A percentile compares a stretch with the other conserved stretches of the same genome.
phyloP scores from a whole-genome alignment of 345 rosid species.

The Eucalyptus melliodora region DNA sequence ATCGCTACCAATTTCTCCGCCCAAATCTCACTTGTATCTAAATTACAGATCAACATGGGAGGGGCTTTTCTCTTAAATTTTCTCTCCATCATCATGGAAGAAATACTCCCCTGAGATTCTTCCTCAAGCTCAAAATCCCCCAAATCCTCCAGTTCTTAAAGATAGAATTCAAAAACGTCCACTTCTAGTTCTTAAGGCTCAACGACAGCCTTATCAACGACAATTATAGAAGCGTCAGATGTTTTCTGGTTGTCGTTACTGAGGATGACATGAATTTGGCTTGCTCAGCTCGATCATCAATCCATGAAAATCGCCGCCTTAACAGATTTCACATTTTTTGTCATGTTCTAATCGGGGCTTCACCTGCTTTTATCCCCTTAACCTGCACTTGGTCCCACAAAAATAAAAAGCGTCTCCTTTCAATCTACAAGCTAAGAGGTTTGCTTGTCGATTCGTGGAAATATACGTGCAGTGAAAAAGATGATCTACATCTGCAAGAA shows the following conservation, averaged over 20 bases:
- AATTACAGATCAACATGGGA: neutral
- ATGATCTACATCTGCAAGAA: neutral
- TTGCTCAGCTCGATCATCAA: neutral
- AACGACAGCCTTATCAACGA: neutral
- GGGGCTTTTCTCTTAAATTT: neutral
- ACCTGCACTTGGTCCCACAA: neutral
- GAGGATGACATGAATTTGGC: neutral
- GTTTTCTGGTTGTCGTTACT: neutral
- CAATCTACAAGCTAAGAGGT: neutral
- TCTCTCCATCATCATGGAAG: neutral
- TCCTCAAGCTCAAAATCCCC: neutral
- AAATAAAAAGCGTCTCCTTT: neutral
- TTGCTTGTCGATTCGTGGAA: neutral
- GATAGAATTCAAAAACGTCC: neutral
- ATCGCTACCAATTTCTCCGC: neutral
- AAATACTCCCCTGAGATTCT: neutral
- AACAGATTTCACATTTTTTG: neutral
- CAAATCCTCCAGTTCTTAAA: neutral
- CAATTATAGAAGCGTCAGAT: neutral
- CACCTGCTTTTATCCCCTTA: neutral
- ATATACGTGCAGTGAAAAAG: neutral
- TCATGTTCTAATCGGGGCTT: neutral
- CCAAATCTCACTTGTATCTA: neutral
- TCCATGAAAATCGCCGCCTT: neutral
- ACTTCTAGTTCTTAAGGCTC: neutral